A percentile compares a stretch with the other conserved stretches of the same genome.
Conservation (phyloP, 306 rosid species). For the Chamaecrista fasciculata region DNA sequence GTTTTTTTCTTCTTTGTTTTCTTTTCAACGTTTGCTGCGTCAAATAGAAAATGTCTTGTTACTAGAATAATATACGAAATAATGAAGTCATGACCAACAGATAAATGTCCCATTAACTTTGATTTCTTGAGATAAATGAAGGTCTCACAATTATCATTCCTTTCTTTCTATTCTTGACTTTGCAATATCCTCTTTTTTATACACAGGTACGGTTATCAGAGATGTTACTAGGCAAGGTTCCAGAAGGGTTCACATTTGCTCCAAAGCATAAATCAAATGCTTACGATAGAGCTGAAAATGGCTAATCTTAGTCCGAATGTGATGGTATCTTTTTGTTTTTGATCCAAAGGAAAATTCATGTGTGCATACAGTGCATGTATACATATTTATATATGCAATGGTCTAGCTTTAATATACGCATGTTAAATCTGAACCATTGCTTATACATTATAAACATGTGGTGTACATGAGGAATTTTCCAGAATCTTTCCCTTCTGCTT, state of each 20-base stretch:
- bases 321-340: background rate
- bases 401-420: background rate
- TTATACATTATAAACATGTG: background rate
- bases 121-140: too few relatives aligned
- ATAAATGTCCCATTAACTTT: too few relatives aligned
- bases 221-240: slow-evolving; percentile 92
- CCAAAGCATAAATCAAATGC: slow-evolving; percentile 95
- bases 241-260: slow-evolving; percentile 69
- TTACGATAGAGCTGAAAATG: slow-evolving; percentile 89
- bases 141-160: too few relatives aligned
- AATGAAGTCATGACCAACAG: background rate
- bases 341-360: background rate
- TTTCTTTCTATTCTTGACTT: slow-evolving; percentile 14
- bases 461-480: too few relatives aligned
- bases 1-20: background rate
- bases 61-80: background rate
- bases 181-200: too few relatives aligned
- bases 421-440: background rate
- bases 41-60: background rate
- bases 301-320: slow-evolving; percentile 34
- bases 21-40: background rate
- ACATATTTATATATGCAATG: background rate
- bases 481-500: background rate
- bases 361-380: background rate
- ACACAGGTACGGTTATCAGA: slow-evolving; percentile 82